Evolutionary conservation across 192 early-diverging fungal genomes (phyloP).

Genomic region (Umbelopsis vinacea): DNA sequence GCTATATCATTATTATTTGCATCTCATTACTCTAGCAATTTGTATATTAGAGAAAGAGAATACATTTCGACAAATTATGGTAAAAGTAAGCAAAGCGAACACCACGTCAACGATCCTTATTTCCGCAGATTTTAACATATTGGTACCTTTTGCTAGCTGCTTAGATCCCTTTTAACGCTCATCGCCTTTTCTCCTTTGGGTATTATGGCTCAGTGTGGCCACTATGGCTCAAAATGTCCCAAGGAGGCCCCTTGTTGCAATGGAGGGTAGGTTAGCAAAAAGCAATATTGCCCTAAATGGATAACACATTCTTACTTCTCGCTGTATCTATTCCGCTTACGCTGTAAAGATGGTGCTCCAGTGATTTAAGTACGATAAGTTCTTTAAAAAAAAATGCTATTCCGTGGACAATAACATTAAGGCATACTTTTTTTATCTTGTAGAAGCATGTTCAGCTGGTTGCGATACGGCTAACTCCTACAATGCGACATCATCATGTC

Average conservation of each 20-base stretch:
- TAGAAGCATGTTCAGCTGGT: conserved; percentile 25
- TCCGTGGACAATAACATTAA: background rate
- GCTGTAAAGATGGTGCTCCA: background rate
- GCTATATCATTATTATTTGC: background rate
- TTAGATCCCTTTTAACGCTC: background rate
- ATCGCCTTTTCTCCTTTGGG: background rate
- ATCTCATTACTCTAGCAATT: background rate
- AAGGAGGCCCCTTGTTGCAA: conserved; percentile 52
- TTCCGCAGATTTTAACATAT: background rate
- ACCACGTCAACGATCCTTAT: background rate
- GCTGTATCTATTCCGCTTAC: background rate
- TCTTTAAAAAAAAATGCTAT: background rate
- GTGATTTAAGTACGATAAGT: background rate
- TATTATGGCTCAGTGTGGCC: conserved; percentile 27
- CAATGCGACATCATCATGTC: conserved; percentile 1
- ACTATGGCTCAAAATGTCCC: conserved; percentile 46
- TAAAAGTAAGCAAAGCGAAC: background rate
- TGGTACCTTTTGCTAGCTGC: background rate
- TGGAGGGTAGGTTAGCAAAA: conserved; percentile 27
- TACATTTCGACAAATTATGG: background rate
- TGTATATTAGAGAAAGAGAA: background rate
- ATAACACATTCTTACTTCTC: conserved; percentile 7
- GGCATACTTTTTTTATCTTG: background rate
- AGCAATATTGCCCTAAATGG: conserved; percentile 16
- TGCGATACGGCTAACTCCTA: conserved; percentile 49